Percentiles rank a stretch among this genome's conserved stretches.
phyloP scores from a whole-genome alignment of 2,329 filamentous ascomycete genomes.

The Berkeleyomyces basicola region DNA sequence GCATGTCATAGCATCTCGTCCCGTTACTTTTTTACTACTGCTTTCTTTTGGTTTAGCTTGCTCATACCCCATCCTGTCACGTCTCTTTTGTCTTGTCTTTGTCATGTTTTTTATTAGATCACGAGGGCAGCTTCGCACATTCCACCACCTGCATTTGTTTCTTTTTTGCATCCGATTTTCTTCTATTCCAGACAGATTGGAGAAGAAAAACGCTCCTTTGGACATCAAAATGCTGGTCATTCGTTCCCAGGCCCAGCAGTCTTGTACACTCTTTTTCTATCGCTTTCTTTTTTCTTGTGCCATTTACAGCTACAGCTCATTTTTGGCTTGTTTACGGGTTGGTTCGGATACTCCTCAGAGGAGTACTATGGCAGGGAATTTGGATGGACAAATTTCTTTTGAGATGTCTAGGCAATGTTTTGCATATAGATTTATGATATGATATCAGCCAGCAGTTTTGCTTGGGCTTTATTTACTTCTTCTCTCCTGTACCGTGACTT shows the following conservation, averaged over 20 bases:
- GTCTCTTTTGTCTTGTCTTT: neutral
- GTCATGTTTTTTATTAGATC: neutral
- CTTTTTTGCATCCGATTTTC: neutral
- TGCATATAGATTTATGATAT: constrained; percentile 8
- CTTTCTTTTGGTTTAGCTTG: neutral
- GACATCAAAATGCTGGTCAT: neutral
- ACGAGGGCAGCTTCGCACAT: constrained; percentile 1
- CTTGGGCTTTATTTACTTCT: neutral
- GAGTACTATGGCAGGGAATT: neutral
- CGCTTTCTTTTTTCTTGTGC: neutral
- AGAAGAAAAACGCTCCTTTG: neutral
- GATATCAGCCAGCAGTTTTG: neutral
- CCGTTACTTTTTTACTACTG: neutral
- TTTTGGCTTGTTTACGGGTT: neutral
- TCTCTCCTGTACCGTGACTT: neutral
- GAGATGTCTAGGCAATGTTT: constrained; percentile 1
- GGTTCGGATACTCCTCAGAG: neutral
- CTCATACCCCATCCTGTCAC: constrained; percentile 7
- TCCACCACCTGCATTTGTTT: neutral
- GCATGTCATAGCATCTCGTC: constrained; percentile 4
- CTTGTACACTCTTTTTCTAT: neutral
- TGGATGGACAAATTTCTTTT: neutral
- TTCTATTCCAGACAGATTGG: neutral
- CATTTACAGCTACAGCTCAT: neutral
- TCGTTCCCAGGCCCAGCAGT: neutral